Base-by-base conservation (phyloP, 164 flowering plant genomes). In the Sextonia rubra region DNA sequence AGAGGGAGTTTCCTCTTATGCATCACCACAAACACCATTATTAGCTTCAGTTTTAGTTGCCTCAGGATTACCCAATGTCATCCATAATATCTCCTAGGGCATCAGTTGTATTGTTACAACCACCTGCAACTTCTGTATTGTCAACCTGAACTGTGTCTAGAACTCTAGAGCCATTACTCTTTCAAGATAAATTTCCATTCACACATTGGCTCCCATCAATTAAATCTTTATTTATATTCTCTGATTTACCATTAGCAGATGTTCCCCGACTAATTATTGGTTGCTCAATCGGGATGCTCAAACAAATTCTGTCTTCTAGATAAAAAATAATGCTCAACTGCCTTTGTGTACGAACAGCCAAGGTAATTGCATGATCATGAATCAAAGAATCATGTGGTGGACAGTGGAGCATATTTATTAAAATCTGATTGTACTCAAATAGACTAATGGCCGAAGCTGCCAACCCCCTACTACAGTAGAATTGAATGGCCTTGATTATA, bases 301-400 rank as follows among this genome's bases (percentile, higher is more conserved):
- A 20, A 27, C 62, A 47, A 25, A 44, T 49, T 66, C 61, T 69
- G 60, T 81, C 76, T 67, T 74, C 79, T 5, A 58, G 49, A 78
- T 75, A 73, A 69, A 80, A 56, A 56, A 82, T 68, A 22, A 77
- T 47, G 70, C 81, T 77, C 76, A 96, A 77, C 77, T 86, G 93
- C 77, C 63, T 80, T 77, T 88, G 90, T 2, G 89, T 86, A 79
- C 73, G 84, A 12, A 89, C 83, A 32, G 97, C 91, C 49, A 93
- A 73, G 74, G 97, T 86, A 83, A 87, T 84, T 29, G 94, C 98
- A 79, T 93, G 90, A 86, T 96, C 99, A 48, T 92, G 94, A 67
- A 89, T 81, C 78, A 93, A 83, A 66, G 97, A 91, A 86, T 96
- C 97, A 70, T 80, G 81, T 0, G 91, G 95, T 71, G 97, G 87